A percentile compares a stretch with the other conserved stretches of the same genome.
Conservation (phyloP, 306 rosid genomes). For the Vachellia pachyceras region DNA sequence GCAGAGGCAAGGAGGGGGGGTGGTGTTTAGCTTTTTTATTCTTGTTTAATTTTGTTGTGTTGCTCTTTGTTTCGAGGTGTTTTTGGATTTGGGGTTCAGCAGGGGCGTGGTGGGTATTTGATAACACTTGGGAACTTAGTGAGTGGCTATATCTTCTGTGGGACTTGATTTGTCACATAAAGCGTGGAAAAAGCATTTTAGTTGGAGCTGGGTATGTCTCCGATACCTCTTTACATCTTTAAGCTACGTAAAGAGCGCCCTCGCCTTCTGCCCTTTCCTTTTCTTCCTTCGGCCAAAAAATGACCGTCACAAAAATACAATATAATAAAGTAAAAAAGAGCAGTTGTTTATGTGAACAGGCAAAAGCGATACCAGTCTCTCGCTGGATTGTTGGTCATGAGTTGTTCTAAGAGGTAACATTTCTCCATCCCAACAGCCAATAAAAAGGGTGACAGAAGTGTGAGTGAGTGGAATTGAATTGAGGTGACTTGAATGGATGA, state of each 20-base stretch:
- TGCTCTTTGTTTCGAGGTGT: constrained; percentile 41
- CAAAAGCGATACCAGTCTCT: neutral
- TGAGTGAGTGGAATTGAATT: neutral
- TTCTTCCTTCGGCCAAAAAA: constrained; percentile 27
- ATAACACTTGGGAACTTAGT: constrained; percentile 35
- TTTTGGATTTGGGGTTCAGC: constrained; percentile 42
- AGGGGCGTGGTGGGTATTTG: constrained; percentile 31
- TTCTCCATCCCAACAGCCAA: neutral
- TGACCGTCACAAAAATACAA: neutral
- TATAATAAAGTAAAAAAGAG: neutral
- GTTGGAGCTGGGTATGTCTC: constrained; percentile 56
- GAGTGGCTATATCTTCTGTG: constrained; percentile 42
- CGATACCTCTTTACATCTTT: constrained; percentile 27
- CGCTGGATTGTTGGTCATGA: neutral
- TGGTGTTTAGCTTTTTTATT: constrained; percentile 33
- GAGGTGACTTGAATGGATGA: neutral
- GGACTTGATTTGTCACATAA: constrained; percentile 38
- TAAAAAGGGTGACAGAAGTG: neutral
- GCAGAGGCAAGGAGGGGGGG: constrained; percentile 14
- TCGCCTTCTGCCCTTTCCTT: constrained; percentile 15
- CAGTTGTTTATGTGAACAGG: neutral
- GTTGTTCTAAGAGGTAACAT: neutral
- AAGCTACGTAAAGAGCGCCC: constrained; percentile 31
- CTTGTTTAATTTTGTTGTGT: constrained; percentile 27
- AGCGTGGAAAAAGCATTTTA: constrained; percentile 51